phyloP scores from a whole-genome alignment of 768 basidiomycete genomes.

The Rubroboletus pulcherrimus region DNA sequence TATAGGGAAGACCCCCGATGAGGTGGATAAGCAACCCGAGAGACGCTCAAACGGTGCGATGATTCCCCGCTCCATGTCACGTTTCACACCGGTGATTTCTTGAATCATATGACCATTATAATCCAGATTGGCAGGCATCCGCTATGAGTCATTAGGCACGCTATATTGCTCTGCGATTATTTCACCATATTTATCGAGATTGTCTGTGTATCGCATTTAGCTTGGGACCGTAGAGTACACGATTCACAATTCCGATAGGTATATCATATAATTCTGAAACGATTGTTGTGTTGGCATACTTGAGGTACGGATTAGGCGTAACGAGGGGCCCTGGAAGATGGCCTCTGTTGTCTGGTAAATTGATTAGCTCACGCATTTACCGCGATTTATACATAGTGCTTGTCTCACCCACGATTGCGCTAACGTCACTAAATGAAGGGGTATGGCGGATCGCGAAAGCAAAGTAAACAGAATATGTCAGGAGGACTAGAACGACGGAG shows the following conservation, averaged over 20 bases:
- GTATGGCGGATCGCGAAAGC: conserved; percentile 69
- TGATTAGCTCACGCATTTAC: conserved; percentile 8
- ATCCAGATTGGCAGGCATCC: conserved; percentile 8
- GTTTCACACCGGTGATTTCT: conserved; percentile 10
- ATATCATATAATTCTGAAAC: conserved; percentile 76
- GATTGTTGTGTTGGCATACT: conserved; percentile 41
- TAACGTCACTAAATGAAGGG: conserved; percentile 64
- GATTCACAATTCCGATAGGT: conserved; percentile 77
- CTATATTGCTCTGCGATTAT: conserved; percentile 9
- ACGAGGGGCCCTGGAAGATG: conserved; percentile 41
- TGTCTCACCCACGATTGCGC: conserved; percentile 60
- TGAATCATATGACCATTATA: conserved; percentile 12
- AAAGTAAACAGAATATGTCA: conserved; percentile 76
- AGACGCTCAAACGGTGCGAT: background rate
- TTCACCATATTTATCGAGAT: conserved; percentile 18
- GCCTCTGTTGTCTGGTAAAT: conserved; percentile 50
- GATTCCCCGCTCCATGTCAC: background rate
- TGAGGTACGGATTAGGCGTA: conserved; percentile 44
- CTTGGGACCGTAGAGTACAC: conserved; percentile 52
- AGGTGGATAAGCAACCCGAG: background rate
- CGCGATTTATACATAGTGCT: conserved; percentile 8
- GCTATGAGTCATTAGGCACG: background rate
- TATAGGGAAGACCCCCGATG: background rate
- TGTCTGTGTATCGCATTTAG: conserved; percentile 13
- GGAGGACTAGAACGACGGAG: conserved; percentile 62